These are phyloP conservation scores for Miamiensis avidus DNA, from an alignment of 169 alveolate genomes.

Conservation along the genomic window DNA sequence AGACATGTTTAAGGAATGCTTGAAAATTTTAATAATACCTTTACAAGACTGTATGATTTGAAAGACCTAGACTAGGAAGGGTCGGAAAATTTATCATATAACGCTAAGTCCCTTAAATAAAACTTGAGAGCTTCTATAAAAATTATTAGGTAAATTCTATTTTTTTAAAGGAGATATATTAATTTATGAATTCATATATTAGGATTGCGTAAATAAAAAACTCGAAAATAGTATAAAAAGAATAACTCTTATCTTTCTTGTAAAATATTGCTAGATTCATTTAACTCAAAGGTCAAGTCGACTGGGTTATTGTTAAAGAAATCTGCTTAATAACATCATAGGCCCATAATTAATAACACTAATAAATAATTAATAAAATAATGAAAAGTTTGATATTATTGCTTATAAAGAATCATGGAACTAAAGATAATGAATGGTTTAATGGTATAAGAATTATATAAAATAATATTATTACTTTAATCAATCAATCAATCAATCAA, in stretches of 20 bases:
- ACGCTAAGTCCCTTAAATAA: no score
- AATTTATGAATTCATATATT: no score
- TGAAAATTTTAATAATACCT: slow-evolving; percentile 3
- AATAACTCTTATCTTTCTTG: background rate
- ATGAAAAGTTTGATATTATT: slow-evolving; percentile 13
- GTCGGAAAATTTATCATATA: background rate
- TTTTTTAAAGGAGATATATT: no score
- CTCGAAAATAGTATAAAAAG: background rate
- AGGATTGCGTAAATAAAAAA: background rate
- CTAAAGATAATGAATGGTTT: slow-evolving; percentile 48
- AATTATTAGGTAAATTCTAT: no score
- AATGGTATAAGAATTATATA: slow-evolving; percentile 26
- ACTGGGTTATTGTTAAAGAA: slow-evolving; percentile 29
- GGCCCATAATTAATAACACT: background rate
- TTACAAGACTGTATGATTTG: slow-evolving; percentile 1
- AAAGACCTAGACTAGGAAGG: background rate
- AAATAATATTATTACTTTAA: no score
- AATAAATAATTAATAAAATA: background rate
- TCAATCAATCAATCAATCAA: no score
- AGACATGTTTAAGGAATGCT: slow-evolving; percentile 1
- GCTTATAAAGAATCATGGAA: slow-evolving; percentile 39
- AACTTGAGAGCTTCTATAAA: no score
- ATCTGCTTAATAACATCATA: background rate
- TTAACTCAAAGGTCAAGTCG: background rate
- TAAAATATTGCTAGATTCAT: background rate